Evolutionary conservation across 2,329 filamentous ascomycete species (phyloP).

Genomic region (Colletotrichum cuscutae): DNA sequence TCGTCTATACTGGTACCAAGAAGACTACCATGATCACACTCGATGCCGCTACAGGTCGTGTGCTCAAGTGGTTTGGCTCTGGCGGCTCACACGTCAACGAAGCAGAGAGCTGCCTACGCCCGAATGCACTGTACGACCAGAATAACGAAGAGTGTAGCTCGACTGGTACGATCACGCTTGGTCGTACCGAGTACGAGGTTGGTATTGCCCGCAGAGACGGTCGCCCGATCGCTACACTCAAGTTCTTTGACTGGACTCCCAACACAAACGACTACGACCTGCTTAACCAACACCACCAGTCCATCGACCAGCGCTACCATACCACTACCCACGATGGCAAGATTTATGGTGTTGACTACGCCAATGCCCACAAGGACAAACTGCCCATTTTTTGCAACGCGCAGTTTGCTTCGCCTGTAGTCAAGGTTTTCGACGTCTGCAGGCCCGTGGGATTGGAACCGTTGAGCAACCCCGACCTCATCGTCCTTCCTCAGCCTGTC

Average conservation of each 20-base stretch:
- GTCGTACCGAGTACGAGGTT: conserved; percentile 90
- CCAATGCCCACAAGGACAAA: conserved; percentile 44
- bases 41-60: conserved; percentile 84
- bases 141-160: conserved; percentile 81
- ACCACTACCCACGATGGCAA: conserved; percentile 87
- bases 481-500: conserved; percentile 86
- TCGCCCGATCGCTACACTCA: conserved; percentile 85
- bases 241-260: conserved; percentile 93
- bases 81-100: conserved; percentile 74
- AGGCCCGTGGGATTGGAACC: conserved; percentile 72
- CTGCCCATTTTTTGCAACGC: conserved; percentile 73
- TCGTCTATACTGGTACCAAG: conserved; percentile 92
- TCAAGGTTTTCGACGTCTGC: conserved; percentile 88
- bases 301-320: conserved; percentile 89
- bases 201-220: conserved; percentile 81
- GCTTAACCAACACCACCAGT: conserved; percentile 80
- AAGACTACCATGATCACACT: conserved; percentile 90
- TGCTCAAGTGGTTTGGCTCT: conserved; percentile 86
- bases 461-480: conserved; percentile 77
- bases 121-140: conserved; percentile 73
- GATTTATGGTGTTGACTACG: conserved; percentile 81
- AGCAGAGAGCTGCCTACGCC: conserved; percentile 78
- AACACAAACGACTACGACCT: conserved; percentile 93
- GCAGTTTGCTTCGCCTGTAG: conserved; percentile 67
- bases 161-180: conserved; percentile 83